Percentiles rank a stretch among this genome's conserved stretches.
Conservation (phyloP, 768 basidiomycete species). For the Hygrophoropsis aurantiaca region DNA sequence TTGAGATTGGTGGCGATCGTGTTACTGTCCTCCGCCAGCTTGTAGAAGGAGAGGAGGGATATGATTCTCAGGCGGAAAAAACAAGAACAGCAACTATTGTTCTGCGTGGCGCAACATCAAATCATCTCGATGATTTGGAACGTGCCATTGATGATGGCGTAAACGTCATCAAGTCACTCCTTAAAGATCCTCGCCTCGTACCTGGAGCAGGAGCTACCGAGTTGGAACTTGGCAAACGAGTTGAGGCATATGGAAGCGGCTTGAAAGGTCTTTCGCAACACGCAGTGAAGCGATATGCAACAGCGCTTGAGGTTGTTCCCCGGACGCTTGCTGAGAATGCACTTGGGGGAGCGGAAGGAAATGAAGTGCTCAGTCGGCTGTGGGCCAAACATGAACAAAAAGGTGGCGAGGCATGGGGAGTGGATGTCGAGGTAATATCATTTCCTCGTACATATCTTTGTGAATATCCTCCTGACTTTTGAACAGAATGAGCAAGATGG, state of each 20-base stretch:
- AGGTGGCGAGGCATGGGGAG: constrained; percentile 75
- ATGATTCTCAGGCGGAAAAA: constrained; percentile 61
- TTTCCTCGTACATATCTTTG: no score
- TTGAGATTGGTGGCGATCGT: constrained; percentile 96
- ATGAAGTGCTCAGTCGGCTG: constrained; percentile 84
- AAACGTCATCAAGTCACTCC: constrained; percentile 88
- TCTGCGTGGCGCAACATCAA: constrained; percentile 91
- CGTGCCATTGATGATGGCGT: constrained; percentile 96
- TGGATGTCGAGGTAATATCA: constrained; percentile 85
- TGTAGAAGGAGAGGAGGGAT: constrained; percentile 60
- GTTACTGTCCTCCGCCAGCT: constrained; percentile 95
- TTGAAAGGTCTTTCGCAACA: constrained; percentile 92
- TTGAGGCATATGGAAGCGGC: constrained; percentile 85
- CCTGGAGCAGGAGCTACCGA: constrained; percentile 95
- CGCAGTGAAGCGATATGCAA: constrained; percentile 86
- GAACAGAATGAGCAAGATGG: constrained; percentile 75
- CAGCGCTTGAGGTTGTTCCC: constrained; percentile 89
- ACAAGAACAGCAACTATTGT: constrained; percentile 93
- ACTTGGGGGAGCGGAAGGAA: constrained; percentile 84
- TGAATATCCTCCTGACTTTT: constrained; percentile 5
- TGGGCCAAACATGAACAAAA: constrained; percentile 88
- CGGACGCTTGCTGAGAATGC: constrained; percentile 95
- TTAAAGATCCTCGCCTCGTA: constrained; percentile 88
- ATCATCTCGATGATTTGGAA: constrained; percentile 93
- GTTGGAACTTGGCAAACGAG: constrained; percentile 82